These are phyloP conservation scores for Penicillium janthinellum DNA, from an alignment of 2,329 filamentous ascomycete genomes.

Conservation along the genomic window DNA sequence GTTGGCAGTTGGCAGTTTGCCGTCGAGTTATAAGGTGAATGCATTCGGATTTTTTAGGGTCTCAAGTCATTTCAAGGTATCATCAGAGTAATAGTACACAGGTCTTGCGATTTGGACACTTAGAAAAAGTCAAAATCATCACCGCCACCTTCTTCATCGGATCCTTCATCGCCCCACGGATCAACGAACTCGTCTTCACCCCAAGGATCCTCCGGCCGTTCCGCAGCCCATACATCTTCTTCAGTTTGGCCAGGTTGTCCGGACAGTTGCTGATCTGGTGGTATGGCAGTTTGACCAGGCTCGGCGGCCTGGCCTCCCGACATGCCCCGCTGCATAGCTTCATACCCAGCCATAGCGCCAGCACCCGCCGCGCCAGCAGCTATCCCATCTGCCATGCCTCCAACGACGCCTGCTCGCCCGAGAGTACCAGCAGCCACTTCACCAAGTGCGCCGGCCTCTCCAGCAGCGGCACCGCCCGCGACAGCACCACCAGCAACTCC, in stretches of 20 bases:
- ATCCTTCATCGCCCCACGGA: slow-evolving; percentile 21
- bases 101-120: background rate
- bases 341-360: slow-evolving; percentile 64
- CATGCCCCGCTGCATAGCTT: slow-evolving; percentile 61
- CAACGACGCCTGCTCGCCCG: slow-evolving; percentile 43
- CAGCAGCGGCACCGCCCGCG: slow-evolving; percentile 40
- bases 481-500: slow-evolving; percentile 34
- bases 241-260: slow-evolving; percentile 27
- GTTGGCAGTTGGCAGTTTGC: no score
- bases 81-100: background rate
- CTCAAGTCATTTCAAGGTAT: background rate
- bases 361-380: slow-evolving; percentile 55
- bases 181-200: slow-evolving; percentile 16
- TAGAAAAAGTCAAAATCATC: slow-evolving; percentile 33
- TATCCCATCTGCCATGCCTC: slow-evolving; percentile 41
- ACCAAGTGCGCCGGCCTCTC: slow-evolving; percentile 41
- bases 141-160: slow-evolving; percentile 26
- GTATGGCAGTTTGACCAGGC: slow-evolving; percentile 19
- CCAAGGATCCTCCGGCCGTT: slow-evolving; percentile 26
- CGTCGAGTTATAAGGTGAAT: background rate
- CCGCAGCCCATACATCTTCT: slow-evolving; percentile 33
- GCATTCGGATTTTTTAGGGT: background rate
- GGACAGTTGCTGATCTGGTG: slow-evolving; percentile 19
- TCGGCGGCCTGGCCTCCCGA: slow-evolving; percentile 32
- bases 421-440: slow-evolving; percentile 18